These are phyloP conservation scores for Boletus rubropictus DNA, from an alignment of 768 basidiomycete genomes.

Conservation along the genomic window DNA sequence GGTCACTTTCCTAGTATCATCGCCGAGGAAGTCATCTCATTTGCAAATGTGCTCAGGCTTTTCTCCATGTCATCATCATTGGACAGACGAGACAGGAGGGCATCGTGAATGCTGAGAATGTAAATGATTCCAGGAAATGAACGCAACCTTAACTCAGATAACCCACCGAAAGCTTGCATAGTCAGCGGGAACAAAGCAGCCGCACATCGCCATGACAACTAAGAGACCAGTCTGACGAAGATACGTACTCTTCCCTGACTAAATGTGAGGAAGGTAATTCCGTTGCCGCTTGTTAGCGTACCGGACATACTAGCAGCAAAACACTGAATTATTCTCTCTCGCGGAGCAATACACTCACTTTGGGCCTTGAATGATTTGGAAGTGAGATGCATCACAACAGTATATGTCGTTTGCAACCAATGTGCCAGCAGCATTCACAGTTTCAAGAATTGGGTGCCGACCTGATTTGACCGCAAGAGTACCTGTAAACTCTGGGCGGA, in stretches of 20 bases:
- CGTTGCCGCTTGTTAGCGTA: slow-evolving; percentile 1
- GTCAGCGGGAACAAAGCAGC: slow-evolving; percentile 89
- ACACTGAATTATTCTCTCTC: neutral
- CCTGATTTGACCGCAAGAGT: slow-evolving; percentile 87
- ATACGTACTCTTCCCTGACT: slow-evolving; percentile 85
- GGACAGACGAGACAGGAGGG: slow-evolving; percentile 79
- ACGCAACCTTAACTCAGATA: neutral
- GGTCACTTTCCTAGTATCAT: slow-evolving; percentile 71
- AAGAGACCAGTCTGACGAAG: slow-evolving; percentile 82
- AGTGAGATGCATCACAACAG: slow-evolving; percentile 74
- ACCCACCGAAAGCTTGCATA: slow-evolving; percentile 81
- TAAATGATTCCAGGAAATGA: neutral
- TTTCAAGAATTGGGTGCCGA: slow-evolving; percentile 83
- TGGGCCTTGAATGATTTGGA: slow-evolving; percentile 90
- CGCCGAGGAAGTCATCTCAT: slow-evolving; percentile 87
- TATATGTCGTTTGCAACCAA: slow-evolving; percentile 89
- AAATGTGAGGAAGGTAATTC: neutral
- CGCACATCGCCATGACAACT: slow-evolving; percentile 81
- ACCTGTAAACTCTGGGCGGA: slow-evolving; percentile 87
- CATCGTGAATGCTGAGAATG: slow-evolving; percentile 63
- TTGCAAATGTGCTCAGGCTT: slow-evolving; percentile 89
- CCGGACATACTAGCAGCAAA: slow-evolving; percentile 53
- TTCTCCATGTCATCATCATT: slow-evolving; percentile 93
- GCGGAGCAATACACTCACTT: slow-evolving; percentile 47
- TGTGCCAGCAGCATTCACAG: slow-evolving; percentile 56